A percentile compares a stretch with the other conserved stretches of the same genome.
phyloP scores from a whole-genome alignment of 176 grass and related monocot genomes.

The Pharus latifolius region DNA sequence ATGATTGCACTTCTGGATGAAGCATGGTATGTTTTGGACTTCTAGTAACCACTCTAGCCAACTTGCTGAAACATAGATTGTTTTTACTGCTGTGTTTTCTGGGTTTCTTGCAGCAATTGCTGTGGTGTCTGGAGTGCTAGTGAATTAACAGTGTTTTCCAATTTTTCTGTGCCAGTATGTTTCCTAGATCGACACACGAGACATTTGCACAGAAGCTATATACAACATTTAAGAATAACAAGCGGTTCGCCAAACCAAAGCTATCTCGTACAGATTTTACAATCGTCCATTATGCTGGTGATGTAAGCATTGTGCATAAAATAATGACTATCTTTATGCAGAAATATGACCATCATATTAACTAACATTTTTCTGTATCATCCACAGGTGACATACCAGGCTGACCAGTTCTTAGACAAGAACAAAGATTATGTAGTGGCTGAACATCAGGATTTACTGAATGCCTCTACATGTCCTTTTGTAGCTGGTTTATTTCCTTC shows the following conservation, averaged over 20 bases:
- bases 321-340: constrained; percentile 3
- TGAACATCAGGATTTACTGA: constrained; percentile 90
- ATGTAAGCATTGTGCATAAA: constrained; percentile 46
- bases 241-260: constrained; percentile 90
- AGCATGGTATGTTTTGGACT: constrained; percentile 76
- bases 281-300: constrained; percentile 91
- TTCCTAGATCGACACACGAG: constrained; percentile 98
- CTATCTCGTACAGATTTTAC: constrained; percentile 95
- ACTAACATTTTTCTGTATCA: constrained; percentile 15
- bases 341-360: constrained; percentile 1
- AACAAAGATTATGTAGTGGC: constrained; percentile 99
- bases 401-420: constrained; percentile 87
- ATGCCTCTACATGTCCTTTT: constrained; percentile 74
- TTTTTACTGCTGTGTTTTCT: constrained; percentile 2
- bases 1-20: constrained; percentile 95
- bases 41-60: constrained; percentile 2
- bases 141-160: constrained; percentile 21
- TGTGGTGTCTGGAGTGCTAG: constrained; percentile 9
- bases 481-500: constrained; percentile 82
- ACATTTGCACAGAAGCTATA: constrained; percentile 98
- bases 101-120: background rate
- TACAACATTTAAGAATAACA: constrained; percentile 82
- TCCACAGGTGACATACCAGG: constrained; percentile 82
- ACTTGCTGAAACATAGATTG: constrained; percentile 1
- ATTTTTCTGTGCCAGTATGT: constrained; percentile 68